Evolutionary conservation across 148 eudicot species (phyloP).

Genomic region (Beta vulgaris): DNA sequence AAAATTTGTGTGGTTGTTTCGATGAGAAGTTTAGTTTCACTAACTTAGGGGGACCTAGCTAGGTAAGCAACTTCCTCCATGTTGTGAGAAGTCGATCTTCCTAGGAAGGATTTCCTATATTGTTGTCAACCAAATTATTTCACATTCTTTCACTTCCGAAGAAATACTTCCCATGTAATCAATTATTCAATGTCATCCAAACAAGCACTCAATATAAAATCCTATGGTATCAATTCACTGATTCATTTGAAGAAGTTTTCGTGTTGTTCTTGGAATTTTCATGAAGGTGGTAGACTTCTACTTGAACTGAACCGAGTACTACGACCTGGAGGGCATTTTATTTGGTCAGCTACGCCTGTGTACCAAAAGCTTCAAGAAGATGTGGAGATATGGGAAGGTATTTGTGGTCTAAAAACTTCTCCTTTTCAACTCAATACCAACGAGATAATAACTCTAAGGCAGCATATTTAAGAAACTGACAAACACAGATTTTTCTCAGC

Average conservation of each 20-base stretch:
- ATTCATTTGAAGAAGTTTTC: background rate
- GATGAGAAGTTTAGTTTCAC: too few species aligned
- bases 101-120: too few species aligned
- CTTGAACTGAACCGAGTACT: constrained; percentile 79
- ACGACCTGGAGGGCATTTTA: constrained; percentile 83
- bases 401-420: constrained; percentile 24
- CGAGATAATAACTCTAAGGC: background rate
- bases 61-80: too few species aligned
- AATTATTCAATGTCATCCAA: too few species aligned
- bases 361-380: constrained; percentile 76
- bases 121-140: too few species aligned
- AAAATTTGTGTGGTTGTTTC: too few species aligned
- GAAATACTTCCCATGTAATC: too few species aligned
- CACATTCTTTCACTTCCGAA: too few species aligned
- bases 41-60: too few species aligned
- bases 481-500: constrained; percentile 34
- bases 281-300: constrained; percentile 78
- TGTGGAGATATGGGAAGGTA: constrained; percentile 84
- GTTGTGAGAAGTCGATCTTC: too few species aligned
- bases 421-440: constrained; percentile 7
- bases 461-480: constrained; percentile 16
- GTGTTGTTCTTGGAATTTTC: background rate
- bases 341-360: constrained; percentile 95
- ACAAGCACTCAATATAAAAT: background rate
- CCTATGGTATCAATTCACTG: background rate